Evolutionary conservation across 306 rosid genomes (phyloP).

Genomic region (Dryas drummondii): DNA sequence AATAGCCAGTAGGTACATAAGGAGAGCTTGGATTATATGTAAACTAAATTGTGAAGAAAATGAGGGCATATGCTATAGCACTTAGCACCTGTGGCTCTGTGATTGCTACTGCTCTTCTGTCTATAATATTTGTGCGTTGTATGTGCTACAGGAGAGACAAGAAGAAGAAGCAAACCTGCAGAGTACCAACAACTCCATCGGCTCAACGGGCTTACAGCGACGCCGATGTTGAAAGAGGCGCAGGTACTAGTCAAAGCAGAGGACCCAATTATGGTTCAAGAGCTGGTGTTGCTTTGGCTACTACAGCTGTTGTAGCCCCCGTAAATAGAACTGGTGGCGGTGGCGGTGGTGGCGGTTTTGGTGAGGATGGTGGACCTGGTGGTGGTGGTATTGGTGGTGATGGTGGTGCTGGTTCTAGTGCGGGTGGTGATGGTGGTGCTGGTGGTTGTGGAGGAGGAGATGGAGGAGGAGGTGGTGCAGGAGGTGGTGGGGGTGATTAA

Average conservation of each 20-base stretch:
- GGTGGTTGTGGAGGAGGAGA: too few relatives aligned
- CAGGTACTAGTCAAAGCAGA: background rate
- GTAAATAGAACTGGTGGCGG: background rate
- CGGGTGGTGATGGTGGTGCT: background rate
- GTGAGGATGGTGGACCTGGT: background rate
- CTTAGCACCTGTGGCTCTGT: conserved; percentile 10
- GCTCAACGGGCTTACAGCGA: background rate
- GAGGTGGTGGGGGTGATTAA: too few relatives aligned
- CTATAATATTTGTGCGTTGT: background rate
- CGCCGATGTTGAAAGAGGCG: background rate
- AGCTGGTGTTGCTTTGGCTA: conserved; percentile 27
- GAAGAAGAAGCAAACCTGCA: conserved; percentile 3
- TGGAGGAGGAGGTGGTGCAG: too few relatives aligned
- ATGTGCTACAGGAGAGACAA: background rate
- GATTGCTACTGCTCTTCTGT: conserved; percentile 2
- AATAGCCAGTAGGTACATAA: too few relatives aligned
- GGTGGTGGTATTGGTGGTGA: background rate
- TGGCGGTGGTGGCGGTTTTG: background rate
- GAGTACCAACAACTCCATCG: background rate
- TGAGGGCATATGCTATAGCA: conserved; percentile 8
- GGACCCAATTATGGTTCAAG: conserved; percentile 27
- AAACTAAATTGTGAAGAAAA: background rate
- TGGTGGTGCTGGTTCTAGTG: too few relatives aligned
- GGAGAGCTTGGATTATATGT: too few relatives aligned
- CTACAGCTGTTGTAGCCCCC: conserved; percentile 9